phyloP scores from a whole-genome alignment of 2,329 filamentous ascomycete species.

The Paracorniculantispora psalliotae region DNA sequence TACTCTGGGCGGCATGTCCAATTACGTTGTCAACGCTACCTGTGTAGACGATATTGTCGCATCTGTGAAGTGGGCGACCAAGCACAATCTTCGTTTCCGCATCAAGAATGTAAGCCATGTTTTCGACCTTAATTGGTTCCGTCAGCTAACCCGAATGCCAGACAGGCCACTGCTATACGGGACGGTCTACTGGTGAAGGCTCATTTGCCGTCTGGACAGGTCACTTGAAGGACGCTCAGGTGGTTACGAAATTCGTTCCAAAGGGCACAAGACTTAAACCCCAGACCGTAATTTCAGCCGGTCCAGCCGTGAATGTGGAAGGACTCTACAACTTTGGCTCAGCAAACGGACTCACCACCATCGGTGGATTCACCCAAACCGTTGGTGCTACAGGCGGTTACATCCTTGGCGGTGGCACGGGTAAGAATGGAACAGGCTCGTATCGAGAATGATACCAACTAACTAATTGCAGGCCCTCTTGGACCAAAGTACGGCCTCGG shows the following conservation, averaged over 20 bases:
- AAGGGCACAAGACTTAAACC: background rate
- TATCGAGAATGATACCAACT: no score
- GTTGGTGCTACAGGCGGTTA: background rate
- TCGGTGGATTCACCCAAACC: background rate
- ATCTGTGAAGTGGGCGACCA: background rate
- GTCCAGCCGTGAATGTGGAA: background rate
- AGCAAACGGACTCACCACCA: background rate
- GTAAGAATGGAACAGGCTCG: background rate
- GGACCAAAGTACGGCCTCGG: background rate
- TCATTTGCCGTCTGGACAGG: background rate
- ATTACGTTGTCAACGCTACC: slow-evolving; percentile 10
- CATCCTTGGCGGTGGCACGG: background rate
- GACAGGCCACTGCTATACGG: background rate
- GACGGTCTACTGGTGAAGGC: slow-evolving; percentile 1
- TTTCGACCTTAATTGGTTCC: background rate
- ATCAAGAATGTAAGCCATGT: slow-evolving; percentile 6
- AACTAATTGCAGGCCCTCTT: background rate
- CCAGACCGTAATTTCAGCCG: background rate
- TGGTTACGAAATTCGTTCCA: background rate
- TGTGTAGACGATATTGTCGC: background rate
- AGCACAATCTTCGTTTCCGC: slow-evolving; percentile 7
- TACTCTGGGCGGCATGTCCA: background rate
- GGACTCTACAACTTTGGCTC: background rate
- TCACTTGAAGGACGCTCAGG: background rate
- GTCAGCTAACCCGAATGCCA: background rate